These are phyloP conservation scores for Cercospora berteroae DNA, from an alignment of 2,329 filamentous ascomycete species.

Conservation along the genomic window DNA sequence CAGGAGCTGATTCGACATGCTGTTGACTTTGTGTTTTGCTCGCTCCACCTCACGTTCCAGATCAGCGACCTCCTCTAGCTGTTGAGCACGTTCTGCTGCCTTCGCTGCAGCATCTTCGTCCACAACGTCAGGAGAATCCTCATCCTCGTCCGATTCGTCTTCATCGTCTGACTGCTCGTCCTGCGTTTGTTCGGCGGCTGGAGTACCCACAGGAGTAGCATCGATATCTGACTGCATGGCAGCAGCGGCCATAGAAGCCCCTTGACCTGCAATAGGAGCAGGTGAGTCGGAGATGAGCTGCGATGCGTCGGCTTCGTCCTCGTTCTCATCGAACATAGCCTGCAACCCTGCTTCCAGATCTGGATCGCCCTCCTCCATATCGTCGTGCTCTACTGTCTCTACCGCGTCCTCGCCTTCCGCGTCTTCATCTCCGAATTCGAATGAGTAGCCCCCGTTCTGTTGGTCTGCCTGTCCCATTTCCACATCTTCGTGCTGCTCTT, in stretches of 20 bases:
- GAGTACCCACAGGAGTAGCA: conserved; percentile 25
- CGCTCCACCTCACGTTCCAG: conserved; percentile 51
- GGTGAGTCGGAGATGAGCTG: conserved; percentile 32
- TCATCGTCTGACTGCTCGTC: conserved; percentile 36
- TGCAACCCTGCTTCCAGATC: conserved; percentile 37
- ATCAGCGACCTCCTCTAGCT: conserved; percentile 56
- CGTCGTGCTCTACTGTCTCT: conserved; percentile 34
- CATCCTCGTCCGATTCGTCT: conserved; percentile 48
- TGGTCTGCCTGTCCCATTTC: conserved; percentile 27
- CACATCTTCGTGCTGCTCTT: neutral
- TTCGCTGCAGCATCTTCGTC: conserved; percentile 54
- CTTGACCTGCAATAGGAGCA: conserved; percentile 29
- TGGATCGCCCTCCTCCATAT: conserved; percentile 42
- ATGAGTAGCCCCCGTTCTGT: conserved; percentile 22
- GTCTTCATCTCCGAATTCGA: conserved; percentile 47
- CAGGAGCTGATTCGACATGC: conserved; percentile 49
- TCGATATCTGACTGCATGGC: conserved; percentile 25
- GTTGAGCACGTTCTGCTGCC: conserved; percentile 48
- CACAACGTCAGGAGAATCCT: conserved; percentile 43
- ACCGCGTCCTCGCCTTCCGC: conserved; percentile 40
- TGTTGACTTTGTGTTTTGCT: conserved; percentile 38
- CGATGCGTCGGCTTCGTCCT: conserved; percentile 29
- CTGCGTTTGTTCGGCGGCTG: conserved; percentile 26
- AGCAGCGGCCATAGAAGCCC: conserved; percentile 29
- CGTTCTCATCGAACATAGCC: conserved; percentile 42